phyloP scores from a whole-genome alignment of 2,329 filamentous ascomycete genomes.

The Neonectria coccinea region DNA sequence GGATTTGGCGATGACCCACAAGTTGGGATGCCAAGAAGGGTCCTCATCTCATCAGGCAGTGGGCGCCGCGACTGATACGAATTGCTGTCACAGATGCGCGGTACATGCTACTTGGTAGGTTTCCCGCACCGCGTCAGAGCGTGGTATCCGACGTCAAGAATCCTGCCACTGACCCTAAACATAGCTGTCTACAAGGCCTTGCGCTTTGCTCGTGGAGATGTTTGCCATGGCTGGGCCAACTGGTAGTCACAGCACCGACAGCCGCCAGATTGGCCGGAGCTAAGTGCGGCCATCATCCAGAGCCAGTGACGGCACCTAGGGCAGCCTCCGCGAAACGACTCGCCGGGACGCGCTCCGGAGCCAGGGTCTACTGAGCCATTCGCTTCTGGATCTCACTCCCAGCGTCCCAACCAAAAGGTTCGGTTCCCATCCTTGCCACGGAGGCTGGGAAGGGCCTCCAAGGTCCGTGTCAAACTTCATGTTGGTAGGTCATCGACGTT shows the following conservation, averaged over 20 bases:
- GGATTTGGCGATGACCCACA: constrained; percentile 37
- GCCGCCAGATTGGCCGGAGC: constrained; percentile 32
- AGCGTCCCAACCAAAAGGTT: constrained; percentile 22
- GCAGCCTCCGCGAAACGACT: constrained; percentile 32
- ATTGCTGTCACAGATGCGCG: constrained; percentile 24
- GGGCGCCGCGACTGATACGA: constrained; percentile 23
- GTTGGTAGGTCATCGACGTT: constrained; percentile 17
- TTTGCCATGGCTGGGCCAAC: constrained; percentile 7
- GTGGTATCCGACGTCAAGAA: neutral
- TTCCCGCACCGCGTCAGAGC: constrained; percentile 2
- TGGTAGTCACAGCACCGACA: constrained; percentile 15
- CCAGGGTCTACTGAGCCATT: constrained; percentile 27
- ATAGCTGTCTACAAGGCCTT: constrained; percentile 6
- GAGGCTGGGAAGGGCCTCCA: constrained; percentile 24
- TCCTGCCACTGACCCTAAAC: constrained; percentile 13
- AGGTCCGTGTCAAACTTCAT: constrained; percentile 25
- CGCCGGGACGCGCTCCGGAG: constrained; percentile 33
- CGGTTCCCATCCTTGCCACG: constrained; percentile 11
- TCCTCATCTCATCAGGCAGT: constrained; percentile 39
- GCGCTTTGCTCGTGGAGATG: constrained; percentile 6
- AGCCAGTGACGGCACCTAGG: constrained; percentile 28
- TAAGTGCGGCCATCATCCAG: constrained; percentile 30
- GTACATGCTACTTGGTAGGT: constrained; percentile 18
- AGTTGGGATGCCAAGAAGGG: constrained; percentile 40
- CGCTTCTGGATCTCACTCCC: constrained; percentile 32